Base-by-base conservation (phyloP, 805 yeast species). In the Priceomyces medius region DNA sequence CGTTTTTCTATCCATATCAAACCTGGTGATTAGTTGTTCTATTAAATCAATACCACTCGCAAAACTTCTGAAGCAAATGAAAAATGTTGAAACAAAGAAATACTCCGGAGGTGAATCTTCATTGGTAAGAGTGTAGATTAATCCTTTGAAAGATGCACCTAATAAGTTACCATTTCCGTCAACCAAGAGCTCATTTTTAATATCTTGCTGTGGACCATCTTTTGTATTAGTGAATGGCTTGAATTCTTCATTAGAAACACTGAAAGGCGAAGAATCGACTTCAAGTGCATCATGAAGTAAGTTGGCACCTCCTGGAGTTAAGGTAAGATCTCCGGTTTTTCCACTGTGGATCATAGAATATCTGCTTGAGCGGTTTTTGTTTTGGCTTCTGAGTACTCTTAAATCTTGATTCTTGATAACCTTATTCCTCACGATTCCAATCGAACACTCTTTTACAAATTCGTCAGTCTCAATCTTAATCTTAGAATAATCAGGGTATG, bases 11-110 rank as follows among this genome's bases (percentile, higher is more conserved):
- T 63, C 64, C 16, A 78, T 64, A 53, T 83, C 88, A 63, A 83
- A 84, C 47, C 93, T 66, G 4, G 75, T 59, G 38, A 85, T 80
- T 31, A 88, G 68, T 46, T 77, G 83, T 52, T 84, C 88, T 31
- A 85, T 68, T 20, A 90, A 66, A 45, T 84, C 87, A 23, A 74
- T 67, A 1, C 90, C 79, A 37, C 71, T 73, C 0, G 89, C 77
- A 61, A 83, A 90, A 41, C 79, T 77, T 51, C 89, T 74, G 64
- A 84, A 88, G 31, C 87, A 82, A 41, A 88, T 67, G 65, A 90
- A 80, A 54, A 89, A 86, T 0, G 93, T 79, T 0, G 93, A 79
- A 2, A 79, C 71, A 44, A 83, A 79, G 53, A 84, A 81, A 43
- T 79, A 79, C 43, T 80, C 85, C 2, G 88, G 84, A 12, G 82